These are phyloP conservation scores for Cladosporium velox DNA, from an alignment of 2,329 filamentous ascomycete species.

Conservation along the genomic window DNA sequence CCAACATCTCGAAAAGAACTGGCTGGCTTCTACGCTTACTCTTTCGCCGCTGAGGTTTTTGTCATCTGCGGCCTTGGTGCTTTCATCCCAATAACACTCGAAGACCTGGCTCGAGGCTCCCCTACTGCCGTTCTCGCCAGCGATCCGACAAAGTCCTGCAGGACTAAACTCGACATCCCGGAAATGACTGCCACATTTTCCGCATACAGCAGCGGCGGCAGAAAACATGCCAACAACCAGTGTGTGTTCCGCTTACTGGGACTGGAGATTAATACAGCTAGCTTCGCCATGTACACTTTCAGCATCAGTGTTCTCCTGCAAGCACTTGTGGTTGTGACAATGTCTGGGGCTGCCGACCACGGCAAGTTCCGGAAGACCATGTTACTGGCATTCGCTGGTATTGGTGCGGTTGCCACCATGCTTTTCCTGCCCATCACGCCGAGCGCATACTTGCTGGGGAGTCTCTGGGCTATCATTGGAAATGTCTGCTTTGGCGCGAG, in stretches of 20 bases:
- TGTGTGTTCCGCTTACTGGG: conserved; percentile 84
- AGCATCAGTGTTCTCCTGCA: conserved; percentile 88
- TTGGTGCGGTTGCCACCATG: conserved; percentile 83
- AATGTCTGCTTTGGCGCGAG: conserved; percentile 95
- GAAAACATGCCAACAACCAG: conserved; percentile 49
- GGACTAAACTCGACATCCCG: conserved; percentile 28
- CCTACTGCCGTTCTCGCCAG: conserved; percentile 77
- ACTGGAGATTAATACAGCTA: conserved; percentile 88
- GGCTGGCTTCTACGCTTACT: conserved; percentile 92
- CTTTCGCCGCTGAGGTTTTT: conserved; percentile 94
- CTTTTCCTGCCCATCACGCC: conserved; percentile 78
- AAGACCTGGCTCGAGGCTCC: conserved; percentile 81
- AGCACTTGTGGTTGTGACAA: conserved; percentile 93
- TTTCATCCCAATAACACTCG: conserved; percentile 93
- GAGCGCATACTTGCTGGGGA: conserved; percentile 75
- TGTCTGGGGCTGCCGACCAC: conserved; percentile 59
- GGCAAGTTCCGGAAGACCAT: conserved; percentile 69
- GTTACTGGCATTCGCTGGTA: conserved; percentile 78
- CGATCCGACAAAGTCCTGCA: conserved; percentile 75
- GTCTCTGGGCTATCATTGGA: conserved; percentile 80
- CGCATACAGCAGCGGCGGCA: not conserved
- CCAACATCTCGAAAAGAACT: conserved; percentile 86
- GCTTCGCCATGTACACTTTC: conserved; percentile 98
- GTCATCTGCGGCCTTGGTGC: conserved; percentile 86
- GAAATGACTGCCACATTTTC: conserved; percentile 6